phyloP scores from a whole-genome alignment of 495 filamentous ascomycete genomes.

The Baudoinia panamericana region DNA sequence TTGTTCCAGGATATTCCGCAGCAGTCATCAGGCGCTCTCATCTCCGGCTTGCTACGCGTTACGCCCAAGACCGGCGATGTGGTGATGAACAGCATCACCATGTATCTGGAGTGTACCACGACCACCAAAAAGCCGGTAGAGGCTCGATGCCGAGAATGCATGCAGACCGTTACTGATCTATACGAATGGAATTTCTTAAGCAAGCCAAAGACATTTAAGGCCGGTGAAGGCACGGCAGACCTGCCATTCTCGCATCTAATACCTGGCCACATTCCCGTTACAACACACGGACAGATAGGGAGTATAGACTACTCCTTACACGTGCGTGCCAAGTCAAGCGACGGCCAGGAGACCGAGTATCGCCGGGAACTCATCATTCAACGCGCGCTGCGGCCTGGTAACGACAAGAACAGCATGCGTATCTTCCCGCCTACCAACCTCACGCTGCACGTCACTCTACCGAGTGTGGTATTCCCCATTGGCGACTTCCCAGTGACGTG shows the following conservation, averaged over 20 bases:
- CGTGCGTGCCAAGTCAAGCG: slow-evolving; percentile 50
- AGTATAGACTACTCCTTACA: slow-evolving; percentile 66
- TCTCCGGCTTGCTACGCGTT: slow-evolving; percentile 60
- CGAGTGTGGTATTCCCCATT: slow-evolving; percentile 74
- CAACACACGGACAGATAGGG: slow-evolving; percentile 57
- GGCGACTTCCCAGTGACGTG: slow-evolving; percentile 68
- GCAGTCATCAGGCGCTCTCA: slow-evolving; percentile 69
- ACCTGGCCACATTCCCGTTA: slow-evolving; percentile 73
- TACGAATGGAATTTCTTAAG: slow-evolving; percentile 67
- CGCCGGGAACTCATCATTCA: slow-evolving; percentile 53
- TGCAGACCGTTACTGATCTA: slow-evolving; percentile 52
- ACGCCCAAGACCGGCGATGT: slow-evolving; percentile 41
- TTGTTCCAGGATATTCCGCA: slow-evolving; percentile 64
- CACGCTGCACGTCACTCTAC: slow-evolving; percentile 64
- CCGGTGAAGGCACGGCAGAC: slow-evolving; percentile 46
- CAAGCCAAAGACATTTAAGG: slow-evolving; percentile 48
- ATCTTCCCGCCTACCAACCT: slow-evolving; percentile 95
- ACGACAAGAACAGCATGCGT: slow-evolving; percentile 63
- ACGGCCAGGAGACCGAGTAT: slow-evolving; percentile 51
- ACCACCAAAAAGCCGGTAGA: slow-evolving; percentile 68
- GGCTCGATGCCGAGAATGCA: slow-evolving; percentile 63
- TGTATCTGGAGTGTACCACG: slow-evolving; percentile 52
- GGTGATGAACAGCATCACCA: slow-evolving; percentile 54
- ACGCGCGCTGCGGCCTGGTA: slow-evolving; percentile 64
- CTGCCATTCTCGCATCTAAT: slow-evolving; percentile 90